Base-by-base conservation (phyloP, 169 alveolate species). In the Babesia bovis region DNA sequence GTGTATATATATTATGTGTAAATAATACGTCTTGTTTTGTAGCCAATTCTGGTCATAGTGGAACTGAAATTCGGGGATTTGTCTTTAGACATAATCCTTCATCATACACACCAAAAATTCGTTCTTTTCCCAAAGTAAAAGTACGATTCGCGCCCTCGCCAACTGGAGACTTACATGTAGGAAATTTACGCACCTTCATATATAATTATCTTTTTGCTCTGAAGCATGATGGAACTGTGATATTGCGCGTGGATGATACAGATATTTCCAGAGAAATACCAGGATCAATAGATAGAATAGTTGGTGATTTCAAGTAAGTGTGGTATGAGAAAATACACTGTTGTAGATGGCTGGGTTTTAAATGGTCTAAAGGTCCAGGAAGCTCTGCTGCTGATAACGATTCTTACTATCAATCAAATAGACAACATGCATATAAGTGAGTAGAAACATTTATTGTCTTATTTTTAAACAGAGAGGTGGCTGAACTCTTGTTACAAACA, bases 171-270 rank as follows among this genome's bases (percentile, higher is more conserved):
- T 66, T 91, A 40, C 95, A 91, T 72, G 87, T 88, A 10, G 95
- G 95, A 38, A 89, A 91, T 28, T 72, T 90, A 41, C 77, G 95
- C 51, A 86, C 92, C n/a, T 89, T 85, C 65, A 75, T 93, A 45
- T 91, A 89, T 82, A 91, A 90, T 71, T 90, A 76, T 50, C 82
- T 85, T 36, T 81, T 84, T 33, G 79, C 92, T 30, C 66, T 68
- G 38, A 75, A 76, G 36, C 52, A 63, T 47, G 59, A 68, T 21
- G 94, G 93, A 33, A 63, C 30, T 35, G 40, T 91, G 2, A 83
- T 91, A 40, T 50, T 91, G 25, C 66, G 95, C 41, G 45, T 91
- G 4, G 95, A 91, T 35, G 95, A 91, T 77, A 90, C 95, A 19
- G 95, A 91, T 52, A 65, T 26, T 15, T 44, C 44, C 15, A 60